These are phyloP conservation scores for Macrolepiota dolichaula DNA, from an alignment of 768 basidiomycete genomes.

Conservation along the genomic window DNA sequence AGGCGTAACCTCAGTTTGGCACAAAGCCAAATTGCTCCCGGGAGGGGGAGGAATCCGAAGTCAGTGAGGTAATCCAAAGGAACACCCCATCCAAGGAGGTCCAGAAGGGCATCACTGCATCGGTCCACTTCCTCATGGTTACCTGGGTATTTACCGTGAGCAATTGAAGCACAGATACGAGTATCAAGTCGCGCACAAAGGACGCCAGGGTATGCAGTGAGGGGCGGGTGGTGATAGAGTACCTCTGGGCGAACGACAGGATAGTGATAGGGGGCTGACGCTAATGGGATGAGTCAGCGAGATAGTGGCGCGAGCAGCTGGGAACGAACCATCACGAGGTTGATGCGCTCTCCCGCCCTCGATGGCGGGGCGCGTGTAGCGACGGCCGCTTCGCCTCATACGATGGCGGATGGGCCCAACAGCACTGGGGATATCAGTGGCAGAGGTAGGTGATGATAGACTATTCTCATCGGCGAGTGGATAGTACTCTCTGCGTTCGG, in stretches of 20 bases:
- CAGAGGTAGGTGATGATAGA: too few species aligned
- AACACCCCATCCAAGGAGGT: slow-evolving; percentile 55
- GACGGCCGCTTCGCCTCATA: background rate
- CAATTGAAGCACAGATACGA: background rate
- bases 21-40: slow-evolving; percentile 5
- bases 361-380: background rate
- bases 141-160: background rate
- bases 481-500: too few species aligned
- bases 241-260: slow-evolving; percentile 1
- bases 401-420: background rate
- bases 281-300: background rate
- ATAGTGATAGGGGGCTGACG: background rate
- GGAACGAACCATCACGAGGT: background rate
- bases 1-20: slow-evolving; percentile 1
- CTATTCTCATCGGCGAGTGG: too few species aligned
- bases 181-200: background rate
- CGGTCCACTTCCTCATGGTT: slow-evolving; percentile 9
- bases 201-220: background rate
- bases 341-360: slow-evolving; percentile 1
- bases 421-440: background rate
- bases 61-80: slow-evolving; percentile 44
- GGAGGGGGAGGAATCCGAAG: slow-evolving; percentile 36
- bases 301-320: background rate
- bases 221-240: background rate
- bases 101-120: slow-evolving; percentile 36